phyloP scores from a whole-genome alignment of 371 early-diverging fungal genomes.

The Mucor saturninus region DNA sequence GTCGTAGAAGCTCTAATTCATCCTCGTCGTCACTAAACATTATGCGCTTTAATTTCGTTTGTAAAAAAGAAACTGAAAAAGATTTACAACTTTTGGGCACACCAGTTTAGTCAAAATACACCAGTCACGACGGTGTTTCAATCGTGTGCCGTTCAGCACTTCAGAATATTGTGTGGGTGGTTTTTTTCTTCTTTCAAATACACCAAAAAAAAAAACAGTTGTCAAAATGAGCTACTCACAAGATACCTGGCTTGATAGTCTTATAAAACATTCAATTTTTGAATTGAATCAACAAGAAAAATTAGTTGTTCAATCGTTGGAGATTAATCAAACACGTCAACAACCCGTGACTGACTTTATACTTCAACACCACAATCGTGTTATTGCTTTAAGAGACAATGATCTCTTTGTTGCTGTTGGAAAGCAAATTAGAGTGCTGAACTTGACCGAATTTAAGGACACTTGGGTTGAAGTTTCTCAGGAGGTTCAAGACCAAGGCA shows the following conservation, averaged over 20 bases:
- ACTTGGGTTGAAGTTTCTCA: slow-evolving; percentile 38
- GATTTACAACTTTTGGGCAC: neutral
- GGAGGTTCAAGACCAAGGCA: slow-evolving; percentile 14
- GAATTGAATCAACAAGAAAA: slow-evolving; percentile 17
- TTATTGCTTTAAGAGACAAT: slow-evolving; percentile 40
- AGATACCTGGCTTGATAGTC: slow-evolving; percentile 27
- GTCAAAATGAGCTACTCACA: slow-evolving; percentile 8
- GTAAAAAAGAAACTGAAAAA: neutral
- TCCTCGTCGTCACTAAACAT: slow-evolving; percentile 32
- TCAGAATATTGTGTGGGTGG: neutral
- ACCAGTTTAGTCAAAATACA: neutral
- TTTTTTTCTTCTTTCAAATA: neutral
- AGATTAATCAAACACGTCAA: slow-evolving; percentile 19
- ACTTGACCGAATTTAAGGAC: slow-evolving; percentile 43
- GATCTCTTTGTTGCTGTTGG: slow-evolving; percentile 49
- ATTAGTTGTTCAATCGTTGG: neutral
- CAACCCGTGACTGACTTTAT: slow-evolving; percentile 2
- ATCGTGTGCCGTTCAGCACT: neutral
- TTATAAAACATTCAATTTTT: slow-evolving; percentile 32
- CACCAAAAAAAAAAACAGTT: slow-evolving; percentile 29
- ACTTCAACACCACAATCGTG: slow-evolving; percentile 33
- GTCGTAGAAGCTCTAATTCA: slow-evolving; percentile 25
- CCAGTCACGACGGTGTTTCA: slow-evolving; percentile 2
- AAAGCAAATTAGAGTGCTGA: slow-evolving; percentile 38
- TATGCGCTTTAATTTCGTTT: neutral